Base-by-base conservation (phyloP, 176 grass and related monocot species). In the Eleusine indica region DNA sequence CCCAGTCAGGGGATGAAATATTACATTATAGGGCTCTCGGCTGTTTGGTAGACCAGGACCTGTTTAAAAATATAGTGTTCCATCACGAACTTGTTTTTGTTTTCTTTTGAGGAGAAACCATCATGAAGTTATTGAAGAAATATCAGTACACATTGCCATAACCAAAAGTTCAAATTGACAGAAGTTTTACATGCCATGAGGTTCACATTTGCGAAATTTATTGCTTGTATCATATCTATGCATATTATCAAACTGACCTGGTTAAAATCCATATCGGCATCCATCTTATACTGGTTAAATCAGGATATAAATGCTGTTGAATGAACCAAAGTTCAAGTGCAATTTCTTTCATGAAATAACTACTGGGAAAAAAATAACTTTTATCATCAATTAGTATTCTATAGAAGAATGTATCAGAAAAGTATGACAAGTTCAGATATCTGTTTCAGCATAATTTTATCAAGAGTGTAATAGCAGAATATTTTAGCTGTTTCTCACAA, bases 1-100 rank as follows among this genome's bases (percentile, higher is more conserved):
- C 52, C 96, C 96, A 12, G 80, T 90, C 79, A 71, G 82, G n/a
- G 91, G 91, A 80, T 98, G 96, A 70, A 95, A 98, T 73, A 96
- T 90, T 66, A 90, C 16, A 35, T 85, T 90, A 70, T 90, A 90
- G 16, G 85, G 76, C 64, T 88, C 43, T 65, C 76, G 40, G 76
- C 63, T 91, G 22, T 85, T 87, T 35, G 93, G 87, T 78, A 98
- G 71, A 71, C 89, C 96, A 35, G 93, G 93, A 65, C 93, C 93
- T 98, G 83, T 16, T 86, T 52, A 54, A 70, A 83, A 53, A 84
- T 19, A 76, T 46, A 30, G 9, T 62, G 32, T 68, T 41, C 1
- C 1, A 7, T 73, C 82, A 81, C 35, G 35, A 75, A 21, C 11
- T 19, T 30, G 30, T 61, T 76, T 29, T 57, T 7, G 5, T 19